phyloP scores from a whole-genome alignment of 2,329 filamentous ascomycete genomes.

The Cladosporium velox region DNA sequence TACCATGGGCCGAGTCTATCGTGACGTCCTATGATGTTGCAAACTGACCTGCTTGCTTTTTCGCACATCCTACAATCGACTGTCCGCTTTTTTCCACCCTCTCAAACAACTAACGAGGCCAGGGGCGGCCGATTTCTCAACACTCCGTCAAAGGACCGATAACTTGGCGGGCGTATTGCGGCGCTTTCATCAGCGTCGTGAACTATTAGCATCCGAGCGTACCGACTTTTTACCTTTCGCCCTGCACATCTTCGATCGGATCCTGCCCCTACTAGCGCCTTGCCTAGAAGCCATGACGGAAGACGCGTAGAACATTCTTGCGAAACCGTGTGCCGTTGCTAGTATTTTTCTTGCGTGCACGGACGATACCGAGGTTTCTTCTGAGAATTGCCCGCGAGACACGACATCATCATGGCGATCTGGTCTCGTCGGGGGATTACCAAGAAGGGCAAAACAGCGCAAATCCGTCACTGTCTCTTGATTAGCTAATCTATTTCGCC shows the following conservation, averaged over 20 bases:
- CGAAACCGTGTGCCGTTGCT: conserved; percentile 1
- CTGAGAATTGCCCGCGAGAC: too few relatives aligned
- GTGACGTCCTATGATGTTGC: background rate
- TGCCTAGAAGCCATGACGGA: conserved; percentile 15
- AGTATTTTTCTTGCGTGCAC: background rate
- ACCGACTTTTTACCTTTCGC: conserved; percentile 20
- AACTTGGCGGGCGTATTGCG: conserved; percentile 17
- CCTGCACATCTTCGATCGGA: conserved; percentile 10
- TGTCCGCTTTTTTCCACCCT: background rate
- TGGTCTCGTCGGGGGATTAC: background rate
- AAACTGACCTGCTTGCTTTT: background rate
- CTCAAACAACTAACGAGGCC: conserved; percentile 2
- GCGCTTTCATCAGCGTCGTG: conserved; percentile 8
- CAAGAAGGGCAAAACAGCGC: background rate
- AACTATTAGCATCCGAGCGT: conserved; percentile 16
- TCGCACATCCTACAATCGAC: background rate
- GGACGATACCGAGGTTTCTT: background rate
- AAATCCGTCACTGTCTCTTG: background rate
- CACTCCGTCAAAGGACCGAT: conserved; percentile 19
- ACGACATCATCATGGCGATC: background rate
- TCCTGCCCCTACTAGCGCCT: background rate
- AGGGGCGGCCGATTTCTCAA: conserved; percentile 13
- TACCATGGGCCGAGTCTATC: background rate
- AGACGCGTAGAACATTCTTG: conserved; percentile 16
- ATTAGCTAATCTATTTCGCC: background rate